Evolutionary conservation across 257 asterid genomes (phyloP).

Genomic region (Forsythia viridissima): DNA sequence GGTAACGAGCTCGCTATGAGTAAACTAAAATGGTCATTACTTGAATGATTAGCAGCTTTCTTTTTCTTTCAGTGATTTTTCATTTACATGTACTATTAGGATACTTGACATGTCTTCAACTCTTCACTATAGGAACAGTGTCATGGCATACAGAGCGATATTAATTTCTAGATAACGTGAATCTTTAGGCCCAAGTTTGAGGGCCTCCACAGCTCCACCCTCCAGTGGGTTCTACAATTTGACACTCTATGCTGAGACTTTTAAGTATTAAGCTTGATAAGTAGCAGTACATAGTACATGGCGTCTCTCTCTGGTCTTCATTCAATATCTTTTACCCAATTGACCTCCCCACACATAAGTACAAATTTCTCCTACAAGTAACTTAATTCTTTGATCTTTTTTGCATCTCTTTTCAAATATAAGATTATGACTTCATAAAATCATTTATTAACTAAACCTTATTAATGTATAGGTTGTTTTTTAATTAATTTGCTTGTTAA

Average conservation of each 20-base stretch:
- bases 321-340: neutral
- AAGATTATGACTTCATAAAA: neutral
- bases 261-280: neutral
- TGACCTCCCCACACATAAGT: neutral
- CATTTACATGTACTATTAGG: neutral
- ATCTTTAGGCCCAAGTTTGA: neutral
- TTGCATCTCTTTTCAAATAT: neutral
- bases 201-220: neutral
- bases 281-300: neutral
- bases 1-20: slow-evolving; percentile 45
- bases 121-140: neutral
- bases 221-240: neutral
- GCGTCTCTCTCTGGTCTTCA: neutral
- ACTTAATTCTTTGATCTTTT: neutral
- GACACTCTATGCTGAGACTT: neutral
- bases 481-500: no score
- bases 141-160: neutral
- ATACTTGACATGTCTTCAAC: neutral
- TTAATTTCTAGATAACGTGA: neutral
- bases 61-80: neutral
- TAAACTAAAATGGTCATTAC: neutral
- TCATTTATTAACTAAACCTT: neutral
- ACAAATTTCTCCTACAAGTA: neutral
- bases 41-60: neutral
- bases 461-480: neutral